phyloP scores from a whole-genome alignment of 371 early-diverging fungal species.

The Cokeromyces recurvatus region DNA sequence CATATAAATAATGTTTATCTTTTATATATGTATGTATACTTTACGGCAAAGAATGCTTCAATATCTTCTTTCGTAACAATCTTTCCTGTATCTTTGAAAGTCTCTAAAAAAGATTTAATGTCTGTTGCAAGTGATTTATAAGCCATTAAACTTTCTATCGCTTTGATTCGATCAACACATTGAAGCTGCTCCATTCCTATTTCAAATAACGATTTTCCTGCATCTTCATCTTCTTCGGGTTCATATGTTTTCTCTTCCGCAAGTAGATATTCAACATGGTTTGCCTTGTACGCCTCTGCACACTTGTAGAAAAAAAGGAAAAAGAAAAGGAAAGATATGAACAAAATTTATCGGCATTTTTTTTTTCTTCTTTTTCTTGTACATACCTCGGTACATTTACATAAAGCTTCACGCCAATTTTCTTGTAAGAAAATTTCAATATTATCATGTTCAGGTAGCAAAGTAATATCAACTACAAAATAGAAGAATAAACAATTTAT shows the following conservation, averaged over 20 bases:
- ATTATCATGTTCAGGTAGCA: constrained; percentile 14
- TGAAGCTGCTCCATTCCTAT: constrained; percentile 70
- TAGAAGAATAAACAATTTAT: too few species aligned
- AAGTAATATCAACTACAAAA: constrained; percentile 7
- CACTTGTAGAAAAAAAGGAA: constrained; percentile 11
- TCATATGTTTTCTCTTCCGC: constrained; percentile 41
- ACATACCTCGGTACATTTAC: constrained; percentile 36
- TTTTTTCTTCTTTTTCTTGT: too few species aligned
- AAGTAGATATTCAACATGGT: constrained; percentile 23
- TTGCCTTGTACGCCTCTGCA: constrained; percentile 10
- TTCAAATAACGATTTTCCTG: constrained; percentile 69
- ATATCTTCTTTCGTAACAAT: constrained; percentile 77
- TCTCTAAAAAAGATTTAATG: constrained; percentile 60
- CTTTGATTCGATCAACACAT: constrained; percentile 66
- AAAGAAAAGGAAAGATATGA: too few species aligned
- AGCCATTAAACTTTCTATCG: constrained; percentile 65
- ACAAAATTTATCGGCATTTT: too few species aligned
- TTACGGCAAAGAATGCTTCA: constrained; percentile 59
- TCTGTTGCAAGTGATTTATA: constrained; percentile 48
- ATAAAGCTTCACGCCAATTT: constrained; percentile 48
- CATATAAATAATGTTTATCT: too few species aligned
- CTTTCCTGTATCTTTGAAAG: constrained; percentile 67
- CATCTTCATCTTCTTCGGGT: constrained; percentile 49
- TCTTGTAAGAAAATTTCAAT: constrained; percentile 44
- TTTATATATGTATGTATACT: too few species aligned